These are phyloP conservation scores for Acanthamoeba lenticulata DNA, from an alignment of 208 protist genomes.

Conservation along the genomic window DNA sequence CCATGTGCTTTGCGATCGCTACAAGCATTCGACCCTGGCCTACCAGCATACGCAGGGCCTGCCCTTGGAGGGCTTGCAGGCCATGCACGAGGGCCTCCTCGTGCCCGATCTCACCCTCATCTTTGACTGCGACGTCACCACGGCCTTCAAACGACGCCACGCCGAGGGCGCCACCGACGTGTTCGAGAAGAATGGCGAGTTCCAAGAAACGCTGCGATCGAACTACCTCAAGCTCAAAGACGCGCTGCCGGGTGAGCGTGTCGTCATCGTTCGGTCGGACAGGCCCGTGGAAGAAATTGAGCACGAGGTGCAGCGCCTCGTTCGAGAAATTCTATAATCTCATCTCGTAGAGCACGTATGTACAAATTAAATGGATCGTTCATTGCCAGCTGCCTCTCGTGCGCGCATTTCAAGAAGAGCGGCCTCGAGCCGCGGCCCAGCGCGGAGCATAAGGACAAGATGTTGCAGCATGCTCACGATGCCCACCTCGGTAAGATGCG, in stretches of 20 bases:
- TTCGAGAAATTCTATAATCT: not conserved
- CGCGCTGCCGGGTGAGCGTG: not conserved
- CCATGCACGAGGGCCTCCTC: constrained; percentile 20
- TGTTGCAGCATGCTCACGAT: constrained; percentile 8
- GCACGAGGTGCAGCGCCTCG: not conserved
- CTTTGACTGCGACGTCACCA: not conserved
- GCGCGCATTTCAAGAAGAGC: not conserved
- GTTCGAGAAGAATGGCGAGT: constrained; percentile 21
- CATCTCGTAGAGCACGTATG: too few species aligned
- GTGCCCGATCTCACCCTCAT: constrained; percentile 55
- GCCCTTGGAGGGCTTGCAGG: not conserved
- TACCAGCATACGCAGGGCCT: constrained; percentile 39
- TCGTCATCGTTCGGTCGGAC: not conserved
- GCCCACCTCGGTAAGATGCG: not conserved
- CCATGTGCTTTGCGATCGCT: constrained; percentile 45
- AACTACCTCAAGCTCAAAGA: constrained; percentile 27
- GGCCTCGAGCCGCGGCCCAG: not conserved
- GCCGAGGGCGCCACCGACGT: constrained; percentile 21
- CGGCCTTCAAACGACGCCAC: constrained; percentile 16
- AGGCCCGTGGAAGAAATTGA: not conserved
- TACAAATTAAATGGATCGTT: too few species aligned
- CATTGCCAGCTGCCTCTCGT: not conserved
- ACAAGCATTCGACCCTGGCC: constrained; percentile 28
- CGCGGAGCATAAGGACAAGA: not conserved
- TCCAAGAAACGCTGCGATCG: not conserved